phyloP scores from a whole-genome alignment of 176 grass and related monocot species.

The Poa annua region DNA sequence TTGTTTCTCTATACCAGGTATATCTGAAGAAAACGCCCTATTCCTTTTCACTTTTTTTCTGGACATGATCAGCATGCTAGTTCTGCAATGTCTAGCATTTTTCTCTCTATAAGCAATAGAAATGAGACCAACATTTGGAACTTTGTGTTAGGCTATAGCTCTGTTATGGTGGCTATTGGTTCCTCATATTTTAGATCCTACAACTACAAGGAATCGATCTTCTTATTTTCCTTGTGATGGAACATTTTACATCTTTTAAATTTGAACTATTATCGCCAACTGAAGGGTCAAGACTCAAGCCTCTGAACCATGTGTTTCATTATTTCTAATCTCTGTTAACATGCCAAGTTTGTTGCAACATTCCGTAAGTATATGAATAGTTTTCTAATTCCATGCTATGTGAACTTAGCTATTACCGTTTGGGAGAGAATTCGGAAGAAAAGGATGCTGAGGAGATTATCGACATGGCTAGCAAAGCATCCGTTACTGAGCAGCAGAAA shows the following conservation, averaged over 20 bases:
- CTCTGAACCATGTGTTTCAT: background rate
- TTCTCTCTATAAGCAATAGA: background rate
- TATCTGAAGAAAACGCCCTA: conserved; percentile 1
- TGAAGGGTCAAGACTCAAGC: background rate
- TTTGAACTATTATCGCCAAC: conserved; percentile 6
- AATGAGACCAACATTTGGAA: conserved; percentile 14
- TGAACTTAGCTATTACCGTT: conserved; percentile 74
- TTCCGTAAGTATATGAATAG: background rate
- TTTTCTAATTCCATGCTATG: conserved; percentile 16
- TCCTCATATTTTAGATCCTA: conserved; percentile 27
- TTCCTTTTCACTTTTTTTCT: conserved; percentile 22
- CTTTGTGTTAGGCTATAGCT: background rate
- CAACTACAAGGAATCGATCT: background rate
- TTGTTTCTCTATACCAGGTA: conserved; percentile 95
- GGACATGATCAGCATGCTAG: background rate
- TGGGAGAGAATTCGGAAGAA: conserved; percentile 75
- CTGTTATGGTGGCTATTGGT: background rate
- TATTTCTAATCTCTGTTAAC: background rate
- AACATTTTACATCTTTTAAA: conserved; percentile 6
- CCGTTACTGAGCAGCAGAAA: conserved; percentile 73
- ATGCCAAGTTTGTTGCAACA: conserved; percentile 22
- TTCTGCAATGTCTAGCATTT: conserved; percentile 13
- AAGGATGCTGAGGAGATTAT: conserved; percentile 90
- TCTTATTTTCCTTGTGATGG: background rate
- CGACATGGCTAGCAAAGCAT: conserved; percentile 79